Evolutionary conservation across 257 asterid genomes (phyloP).

Genomic region (Ajuga chamaepitys): DNA sequence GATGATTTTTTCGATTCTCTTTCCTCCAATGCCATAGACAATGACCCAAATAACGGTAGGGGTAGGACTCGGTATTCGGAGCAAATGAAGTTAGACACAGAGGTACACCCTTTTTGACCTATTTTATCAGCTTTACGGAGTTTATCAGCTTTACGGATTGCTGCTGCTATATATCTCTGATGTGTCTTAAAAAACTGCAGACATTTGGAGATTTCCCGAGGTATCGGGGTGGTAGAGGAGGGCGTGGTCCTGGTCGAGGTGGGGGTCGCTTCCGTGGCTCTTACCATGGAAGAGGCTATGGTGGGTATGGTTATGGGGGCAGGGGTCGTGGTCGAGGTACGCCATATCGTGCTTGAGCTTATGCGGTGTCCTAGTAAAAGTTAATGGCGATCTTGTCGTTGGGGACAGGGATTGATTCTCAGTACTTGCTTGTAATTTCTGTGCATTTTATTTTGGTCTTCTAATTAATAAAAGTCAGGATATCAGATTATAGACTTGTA

Average conservation of each 20-base stretch:
- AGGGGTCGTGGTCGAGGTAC: conserved; percentile 58
- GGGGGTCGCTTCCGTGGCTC: conserved; percentile 72
- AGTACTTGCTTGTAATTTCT: conserved; percentile 32
- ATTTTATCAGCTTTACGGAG: background rate
- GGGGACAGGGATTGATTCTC: conserved; percentile 25
- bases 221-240: conserved; percentile 81
- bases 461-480: no score
- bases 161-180: conserved; percentile 15
- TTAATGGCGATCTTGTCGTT: conserved; percentile 18
- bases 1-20: conserved; percentile 87
- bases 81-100: conserved; percentile 79
- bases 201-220: conserved; percentile 92
- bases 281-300: conserved; percentile 57
- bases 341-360: conserved; percentile 12
- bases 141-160: background rate
- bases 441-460: conserved; percentile 7
- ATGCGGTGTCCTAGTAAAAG: conserved; percentile 5
- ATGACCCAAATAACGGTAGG: conserved; percentile 49
- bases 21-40: conserved; percentile 52
- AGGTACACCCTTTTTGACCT: conserved; percentile 34
- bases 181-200: no score
- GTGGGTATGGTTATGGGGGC: conserved; percentile 36
- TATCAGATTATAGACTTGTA: no score
- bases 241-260: conserved; percentile 61
- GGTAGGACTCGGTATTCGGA: conserved; percentile 84